phyloP scores from a whole-genome alignment of 139 green algal species.

The Chlorella ohadii region DNA sequence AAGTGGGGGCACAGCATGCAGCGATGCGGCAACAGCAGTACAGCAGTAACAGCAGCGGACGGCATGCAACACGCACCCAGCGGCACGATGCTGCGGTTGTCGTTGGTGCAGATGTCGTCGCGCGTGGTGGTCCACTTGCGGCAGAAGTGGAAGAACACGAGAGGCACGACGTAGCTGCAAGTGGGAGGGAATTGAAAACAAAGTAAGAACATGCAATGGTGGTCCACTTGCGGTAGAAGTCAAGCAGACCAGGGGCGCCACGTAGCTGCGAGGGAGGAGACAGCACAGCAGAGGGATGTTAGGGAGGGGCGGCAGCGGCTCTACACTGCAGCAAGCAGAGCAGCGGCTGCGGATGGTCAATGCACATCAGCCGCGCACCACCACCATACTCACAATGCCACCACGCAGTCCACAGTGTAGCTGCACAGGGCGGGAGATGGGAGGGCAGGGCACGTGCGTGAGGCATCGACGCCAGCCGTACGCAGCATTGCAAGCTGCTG shows the following conservation, averaged over 20 bases:
- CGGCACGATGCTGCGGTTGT: constrained; percentile 17
- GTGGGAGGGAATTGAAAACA: too few species aligned
- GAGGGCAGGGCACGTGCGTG: background rate
- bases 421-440: background rate
- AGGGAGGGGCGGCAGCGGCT: background rate
- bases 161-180: constrained; percentile 75
- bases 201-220: too few species aligned
- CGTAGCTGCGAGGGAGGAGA: constrained; percentile 53
- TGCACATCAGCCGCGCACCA: too few species aligned
- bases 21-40: too few species aligned
- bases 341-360: background rate
- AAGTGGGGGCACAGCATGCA: too few species aligned
- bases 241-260: constrained; percentile 86
- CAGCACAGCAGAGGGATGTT: background rate
- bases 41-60: too few species aligned
- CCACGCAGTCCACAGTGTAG: constrained; percentile 1
- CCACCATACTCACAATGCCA: background rate
- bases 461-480: background rate
- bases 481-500: too few species aligned
- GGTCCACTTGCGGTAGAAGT: constrained; percentile 74
- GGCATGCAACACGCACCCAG: background rate
- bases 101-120: constrained; percentile 9
- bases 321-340: background rate
- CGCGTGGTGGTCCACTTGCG: constrained; percentile 72
- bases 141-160: constrained; percentile 84